These are phyloP conservation scores for Vinca minor DNA, from an alignment of 257 asterid species.

Conservation along the genomic window DNA sequence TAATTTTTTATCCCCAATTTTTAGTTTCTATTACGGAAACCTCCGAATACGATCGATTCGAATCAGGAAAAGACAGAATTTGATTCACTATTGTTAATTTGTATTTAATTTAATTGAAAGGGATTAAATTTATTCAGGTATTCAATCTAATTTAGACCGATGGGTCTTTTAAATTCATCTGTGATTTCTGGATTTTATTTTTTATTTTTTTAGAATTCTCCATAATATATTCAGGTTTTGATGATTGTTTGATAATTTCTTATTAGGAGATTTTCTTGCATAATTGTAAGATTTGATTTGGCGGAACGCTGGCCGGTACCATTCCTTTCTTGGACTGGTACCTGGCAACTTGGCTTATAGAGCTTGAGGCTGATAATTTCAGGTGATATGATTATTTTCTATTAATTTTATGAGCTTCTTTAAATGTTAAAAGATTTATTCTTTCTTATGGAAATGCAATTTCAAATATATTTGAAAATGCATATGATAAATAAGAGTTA, in stretches of 20 bases:
- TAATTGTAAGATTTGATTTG: slow-evolving; percentile 1
- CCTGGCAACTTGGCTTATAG: neutral
- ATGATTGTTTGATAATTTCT: neutral
- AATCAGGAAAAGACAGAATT: neutral
- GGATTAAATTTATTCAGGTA: neutral
- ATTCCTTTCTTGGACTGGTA: neutral
- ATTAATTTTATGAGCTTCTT: neutral
- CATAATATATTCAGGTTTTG: neutral
- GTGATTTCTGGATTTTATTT: neutral
- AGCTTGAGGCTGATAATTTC: neutral
- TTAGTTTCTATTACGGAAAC: neutral
- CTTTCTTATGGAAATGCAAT: neutral
- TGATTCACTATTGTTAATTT: neutral
- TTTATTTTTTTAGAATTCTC: neutral
- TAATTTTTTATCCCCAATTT: too few species aligned
- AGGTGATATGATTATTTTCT: slow-evolving; percentile 13
- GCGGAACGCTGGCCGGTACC: neutral
- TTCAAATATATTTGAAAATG: neutral
- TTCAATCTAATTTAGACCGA: neutral
- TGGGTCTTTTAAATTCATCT: neutral
- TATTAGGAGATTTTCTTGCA: neutral
- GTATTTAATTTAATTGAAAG: neutral
- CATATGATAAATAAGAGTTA: neutral
- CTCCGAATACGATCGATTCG: neutral
- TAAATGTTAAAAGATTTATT: too few species aligned